A percentile compares a stretch with the other conserved stretches of the same genome.
Evolutionary conservation across 768 basidiomycete species (phyloP).

Genomic region (Paxillus ammoniavirescens): DNA sequence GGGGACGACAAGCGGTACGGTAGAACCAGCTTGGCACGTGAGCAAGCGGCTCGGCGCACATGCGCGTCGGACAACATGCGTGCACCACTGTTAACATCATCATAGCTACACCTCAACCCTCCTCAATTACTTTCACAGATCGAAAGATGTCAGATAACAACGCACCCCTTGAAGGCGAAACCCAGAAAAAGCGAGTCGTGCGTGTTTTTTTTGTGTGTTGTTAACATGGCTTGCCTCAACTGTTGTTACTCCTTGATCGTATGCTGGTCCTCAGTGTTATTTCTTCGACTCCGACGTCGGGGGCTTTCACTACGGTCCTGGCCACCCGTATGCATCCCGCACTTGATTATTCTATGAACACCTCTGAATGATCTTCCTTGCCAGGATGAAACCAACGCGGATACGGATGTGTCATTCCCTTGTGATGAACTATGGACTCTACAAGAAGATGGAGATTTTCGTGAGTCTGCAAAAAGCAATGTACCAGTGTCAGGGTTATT

Average conservation of each 20-base stretch:
- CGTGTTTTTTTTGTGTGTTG: constrained; percentile 30
- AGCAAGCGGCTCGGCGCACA: background rate
- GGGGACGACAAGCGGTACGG: no score
- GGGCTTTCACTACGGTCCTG: constrained; percentile 98
- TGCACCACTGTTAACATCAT: background rate
- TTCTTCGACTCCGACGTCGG: constrained; percentile 99
- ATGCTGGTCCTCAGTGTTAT: constrained; percentile 68
- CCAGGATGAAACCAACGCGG: constrained; percentile 94
- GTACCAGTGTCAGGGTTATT: constrained; percentile 1
- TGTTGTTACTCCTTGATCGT: background rate
- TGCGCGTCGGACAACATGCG: background rate
- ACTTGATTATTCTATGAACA: background rate
- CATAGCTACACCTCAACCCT: background rate
- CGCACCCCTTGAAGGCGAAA: constrained; percentile 69
- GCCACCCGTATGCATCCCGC: constrained; percentile 71
- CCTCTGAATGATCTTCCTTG: background rate
- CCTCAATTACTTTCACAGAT: background rate
- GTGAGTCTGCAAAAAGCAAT: constrained; percentile 48
- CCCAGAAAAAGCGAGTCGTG: constrained; percentile 84
- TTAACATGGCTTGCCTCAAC: constrained; percentile 3
- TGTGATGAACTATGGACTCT: constrained; percentile 99
- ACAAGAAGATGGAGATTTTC: constrained; percentile 99
- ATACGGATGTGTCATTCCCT: constrained; percentile 99
- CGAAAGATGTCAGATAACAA: constrained; percentile 40
- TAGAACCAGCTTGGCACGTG: constrained; percentile 18